A percentile compares a stretch with the other conserved stretches of the same genome.
phyloP scores from a whole-genome alignment of 306 rosid genomes.

The Vigna mungo region DNA sequence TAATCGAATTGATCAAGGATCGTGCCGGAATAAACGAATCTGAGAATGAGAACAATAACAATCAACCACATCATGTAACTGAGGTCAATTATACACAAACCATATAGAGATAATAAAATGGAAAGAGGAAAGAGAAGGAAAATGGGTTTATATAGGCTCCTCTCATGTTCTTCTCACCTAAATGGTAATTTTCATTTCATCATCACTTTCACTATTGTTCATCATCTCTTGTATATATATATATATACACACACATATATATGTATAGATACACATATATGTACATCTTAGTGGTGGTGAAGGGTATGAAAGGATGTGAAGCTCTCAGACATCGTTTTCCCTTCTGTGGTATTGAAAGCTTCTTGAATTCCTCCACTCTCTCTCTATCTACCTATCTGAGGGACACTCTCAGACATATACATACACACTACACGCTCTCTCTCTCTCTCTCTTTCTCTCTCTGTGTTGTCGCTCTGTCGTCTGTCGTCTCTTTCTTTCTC shows the following conservation, averaged over 20 bases:
- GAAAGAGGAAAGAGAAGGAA: slow-evolving; percentile 6
- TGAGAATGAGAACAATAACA: slow-evolving; percentile 44
- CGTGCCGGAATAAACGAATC: slow-evolving; percentile 39
- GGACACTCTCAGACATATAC: slow-evolving; percentile 34
- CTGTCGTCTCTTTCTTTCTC: slow-evolving; percentile 74
- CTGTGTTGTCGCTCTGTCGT: slow-evolving; percentile 70
- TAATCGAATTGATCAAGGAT: slow-evolving; percentile 41
- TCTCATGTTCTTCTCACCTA: slow-evolving; percentile 42
- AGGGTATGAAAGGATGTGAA: slow-evolving; percentile 78
- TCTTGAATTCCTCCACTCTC: slow-evolving; percentile 55
- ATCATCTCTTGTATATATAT: slow-evolving; percentile 25
- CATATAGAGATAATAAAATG: slow-evolving; percentile 5
- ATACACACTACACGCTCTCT: slow-evolving; percentile 31
- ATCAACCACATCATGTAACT: slow-evolving; percentile 13
- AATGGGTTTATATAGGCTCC: slow-evolving; percentile 15
- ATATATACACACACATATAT: not conserved
- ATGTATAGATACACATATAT: slow-evolving; percentile 9
- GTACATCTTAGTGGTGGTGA: slow-evolving; percentile 71
- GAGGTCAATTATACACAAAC: slow-evolving; percentile 12
- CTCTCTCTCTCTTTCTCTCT: slow-evolving; percentile 33
- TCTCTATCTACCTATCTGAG: not conserved
- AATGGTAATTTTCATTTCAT: slow-evolving; percentile 41
- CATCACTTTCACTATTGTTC: slow-evolving; percentile 68
- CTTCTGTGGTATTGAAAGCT: slow-evolving; percentile 73
- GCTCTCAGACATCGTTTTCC: slow-evolving; percentile 87